Evolutionary conservation across 2,329 filamentous ascomycete genomes (phyloP).

Genomic region (Fusarium longipes): DNA sequence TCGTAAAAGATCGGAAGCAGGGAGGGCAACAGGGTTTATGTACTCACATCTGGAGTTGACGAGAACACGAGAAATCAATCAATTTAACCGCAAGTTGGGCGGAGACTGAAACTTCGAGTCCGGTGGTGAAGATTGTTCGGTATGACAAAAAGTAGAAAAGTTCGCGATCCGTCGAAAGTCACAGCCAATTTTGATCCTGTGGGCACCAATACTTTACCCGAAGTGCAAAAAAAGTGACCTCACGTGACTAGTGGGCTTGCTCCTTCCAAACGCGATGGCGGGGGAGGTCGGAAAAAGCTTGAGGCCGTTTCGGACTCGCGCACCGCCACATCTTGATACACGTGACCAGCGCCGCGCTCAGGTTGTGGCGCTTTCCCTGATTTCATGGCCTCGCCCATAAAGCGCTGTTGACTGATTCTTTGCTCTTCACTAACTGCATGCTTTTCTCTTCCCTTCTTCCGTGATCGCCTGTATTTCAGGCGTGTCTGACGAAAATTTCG

Average conservation of each 20-base stretch:
- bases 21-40: neutral
- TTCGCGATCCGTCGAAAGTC: conserved; percentile 41
- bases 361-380: conserved; percentile 43
- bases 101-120: conserved; percentile 99
- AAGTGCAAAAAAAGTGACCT: neutral
- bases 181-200: conserved; percentile 50
- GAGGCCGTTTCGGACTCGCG: neutral
- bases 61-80: conserved; percentile 97
- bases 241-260: conserved; percentile 16
- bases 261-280: conserved; percentile 21
- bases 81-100: conserved; percentile 98
- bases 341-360: conserved; percentile 22
- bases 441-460: conserved; percentile 35
- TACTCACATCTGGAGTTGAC: conserved; percentile 53
- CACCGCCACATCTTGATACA: conserved; percentile 39
- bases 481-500: conserved; percentile 36
- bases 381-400: conserved; percentile 43
- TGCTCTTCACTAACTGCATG: conserved; percentile 40
- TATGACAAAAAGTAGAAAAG: conserved; percentile 49
- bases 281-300: conserved; percentile 36
- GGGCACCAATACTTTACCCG: conserved; percentile 45
- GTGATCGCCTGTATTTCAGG: conserved; percentile 42
- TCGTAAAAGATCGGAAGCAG: neutral
- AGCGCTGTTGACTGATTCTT: conserved; percentile 45
- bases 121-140: conserved; percentile 56